Percentiles rank a stretch among this genome's conserved stretches.
Evolutionary conservation across 208 protist genomes (phyloP).

Genomic region (Histomonas meleagridis): DNA sequence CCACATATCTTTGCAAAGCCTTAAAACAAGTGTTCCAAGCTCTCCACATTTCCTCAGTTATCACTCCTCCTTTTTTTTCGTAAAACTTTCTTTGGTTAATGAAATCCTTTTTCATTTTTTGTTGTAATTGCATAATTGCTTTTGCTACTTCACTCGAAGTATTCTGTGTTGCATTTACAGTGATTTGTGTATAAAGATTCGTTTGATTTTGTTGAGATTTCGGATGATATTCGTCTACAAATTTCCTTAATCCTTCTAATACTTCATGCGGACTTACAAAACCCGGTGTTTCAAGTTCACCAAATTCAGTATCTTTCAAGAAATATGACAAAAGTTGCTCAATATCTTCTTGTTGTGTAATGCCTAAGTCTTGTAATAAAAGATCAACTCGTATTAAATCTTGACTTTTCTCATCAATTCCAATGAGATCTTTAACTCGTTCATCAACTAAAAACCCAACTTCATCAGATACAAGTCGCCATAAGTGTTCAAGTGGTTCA

Average conservation of each 20-base stretch:
- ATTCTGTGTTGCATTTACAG: constrained; percentile 27
- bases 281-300: constrained; percentile 28
- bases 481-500: constrained; percentile 8
- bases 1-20: background rate
- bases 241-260: background rate
- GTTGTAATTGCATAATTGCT: background rate
- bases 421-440: background rate
- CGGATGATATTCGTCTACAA: constrained; percentile 22
- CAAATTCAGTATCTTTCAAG: constrained; percentile 26
- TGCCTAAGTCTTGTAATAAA: background rate
- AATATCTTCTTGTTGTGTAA: background rate
- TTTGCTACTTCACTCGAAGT: background rate
- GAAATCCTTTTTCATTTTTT: constrained; percentile 15
- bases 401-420: background rate
- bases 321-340: constrained; percentile 16
- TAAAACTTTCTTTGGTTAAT: background rate
- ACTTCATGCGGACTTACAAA: constrained; percentile 19
- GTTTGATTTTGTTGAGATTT: constrained; percentile 25
- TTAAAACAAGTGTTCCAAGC: background rate
- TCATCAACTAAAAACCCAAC: constrained; percentile 33
- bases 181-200: background rate
- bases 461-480: constrained; percentile 27
- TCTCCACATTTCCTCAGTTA: constrained; percentile 26
- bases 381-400: background rate
- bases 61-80: background rate